Conservation (phyloP, 2,329 filamentous ascomycete species). For the Cladosporium sp. region DNA sequence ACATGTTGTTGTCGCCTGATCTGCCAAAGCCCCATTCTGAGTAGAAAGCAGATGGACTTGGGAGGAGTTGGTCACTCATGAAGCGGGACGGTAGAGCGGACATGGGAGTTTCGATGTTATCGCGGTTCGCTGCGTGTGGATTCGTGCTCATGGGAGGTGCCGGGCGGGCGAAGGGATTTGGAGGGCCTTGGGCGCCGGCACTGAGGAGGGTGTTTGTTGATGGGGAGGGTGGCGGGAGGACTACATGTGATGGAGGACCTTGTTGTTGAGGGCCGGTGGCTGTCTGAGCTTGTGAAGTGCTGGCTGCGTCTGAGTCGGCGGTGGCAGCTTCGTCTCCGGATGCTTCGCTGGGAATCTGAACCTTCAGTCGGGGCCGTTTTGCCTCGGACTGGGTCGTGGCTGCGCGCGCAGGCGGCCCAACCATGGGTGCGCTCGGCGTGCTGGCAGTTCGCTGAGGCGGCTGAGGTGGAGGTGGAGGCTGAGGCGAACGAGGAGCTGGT, state of each 20-base stretch:
- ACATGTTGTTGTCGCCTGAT: conserved; percentile 67
- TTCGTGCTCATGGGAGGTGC: conserved; percentile 62
- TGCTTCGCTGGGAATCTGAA: conserved; percentile 89
- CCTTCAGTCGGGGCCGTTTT: conserved; percentile 77
- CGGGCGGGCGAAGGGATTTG: conserved; percentile 91
- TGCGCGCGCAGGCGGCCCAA: conserved; percentile 70
- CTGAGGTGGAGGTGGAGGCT: conserved; percentile 28
- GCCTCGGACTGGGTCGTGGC: conserved; percentile 66
- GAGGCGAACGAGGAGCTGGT: conserved; percentile 24
- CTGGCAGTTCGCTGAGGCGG: conserved; percentile 49
- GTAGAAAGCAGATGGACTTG: conserved; percentile 89
- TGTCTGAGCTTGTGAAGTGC: conserved; percentile 58
- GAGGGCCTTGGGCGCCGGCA: conserved; percentile 84
- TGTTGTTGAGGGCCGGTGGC: conserved; percentile 31
- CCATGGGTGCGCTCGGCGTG: conserved; percentile 61
- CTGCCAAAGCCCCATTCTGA: conserved; percentile 77
- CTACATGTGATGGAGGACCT: conserved; percentile 50
- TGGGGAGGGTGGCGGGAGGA: conserved; percentile 88
- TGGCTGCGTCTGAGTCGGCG: conserved; percentile 60
- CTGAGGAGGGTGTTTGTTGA: conserved; percentile 81
- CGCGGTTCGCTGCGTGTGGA: conserved; percentile 32
- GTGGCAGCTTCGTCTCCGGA: conserved; percentile 69
- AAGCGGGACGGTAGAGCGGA: conserved; percentile 90
- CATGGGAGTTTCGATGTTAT: conserved; percentile 72
- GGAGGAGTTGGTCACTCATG: conserved; percentile 78